Conservation (phyloP, 2,329 filamentous ascomycete genomes). For the Xylaria hypoxylon region DNA sequence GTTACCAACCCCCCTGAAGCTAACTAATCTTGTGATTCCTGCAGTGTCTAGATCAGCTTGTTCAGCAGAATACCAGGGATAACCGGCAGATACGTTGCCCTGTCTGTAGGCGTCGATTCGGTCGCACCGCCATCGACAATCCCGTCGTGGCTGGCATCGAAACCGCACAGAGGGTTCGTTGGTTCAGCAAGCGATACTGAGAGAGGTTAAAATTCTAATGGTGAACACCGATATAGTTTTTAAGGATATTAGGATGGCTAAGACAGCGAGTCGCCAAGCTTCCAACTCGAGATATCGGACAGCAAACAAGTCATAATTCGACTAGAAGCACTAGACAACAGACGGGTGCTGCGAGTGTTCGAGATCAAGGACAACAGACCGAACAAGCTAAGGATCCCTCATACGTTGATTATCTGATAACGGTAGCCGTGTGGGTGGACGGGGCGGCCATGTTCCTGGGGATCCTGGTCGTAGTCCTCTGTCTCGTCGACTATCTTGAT, state of each 20-base stretch:
- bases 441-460: too few species aligned
- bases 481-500: too few species aligned
- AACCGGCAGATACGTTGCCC: background rate
- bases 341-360: too few species aligned
- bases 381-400: too few species aligned
- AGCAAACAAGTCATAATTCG: background rate
- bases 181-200: background rate
- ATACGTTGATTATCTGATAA: too few species aligned
- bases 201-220: background rate
- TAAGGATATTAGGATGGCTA: slow-evolving; percentile 7
- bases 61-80: background rate
- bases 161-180: background rate
- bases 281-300: background rate
- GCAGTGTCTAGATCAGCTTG: background rate
- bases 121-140: background rate
- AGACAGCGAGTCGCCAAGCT: background rate
- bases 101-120: background rate
- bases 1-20: background rate
- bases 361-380: too few species aligned
- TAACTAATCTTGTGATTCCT: background rate
- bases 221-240: background rate
- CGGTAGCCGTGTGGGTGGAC: too few species aligned
- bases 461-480: too few species aligned
- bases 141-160: background rate
- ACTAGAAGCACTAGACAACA: background rate